Base-by-base conservation (phyloP, 106 monocot species). In the Agapanthus africanus region DNA sequence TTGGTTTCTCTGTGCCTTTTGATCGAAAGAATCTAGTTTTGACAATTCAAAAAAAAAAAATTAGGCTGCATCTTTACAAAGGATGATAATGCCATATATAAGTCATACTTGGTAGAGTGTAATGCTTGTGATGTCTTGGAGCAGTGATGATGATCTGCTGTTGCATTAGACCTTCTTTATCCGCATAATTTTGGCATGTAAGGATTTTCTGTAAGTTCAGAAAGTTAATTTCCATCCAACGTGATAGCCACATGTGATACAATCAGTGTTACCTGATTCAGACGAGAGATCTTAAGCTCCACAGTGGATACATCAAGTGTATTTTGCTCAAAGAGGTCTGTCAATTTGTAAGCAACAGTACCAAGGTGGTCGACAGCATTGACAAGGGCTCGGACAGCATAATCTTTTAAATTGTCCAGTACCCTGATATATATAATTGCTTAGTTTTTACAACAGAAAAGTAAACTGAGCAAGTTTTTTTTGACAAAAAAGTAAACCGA, bases 361-460 rank as follows among this genome's bases (percentile, higher is more conserved):
- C 95, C 95, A 38, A 97, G 84, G 67, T 97, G 95, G 69, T 97
- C 95, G 33, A 97, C 95, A 73, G 91, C 89, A 81, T 97, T 97
- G 42, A 97, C 95, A 33, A 97, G 84, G 19, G 95, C 95, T 46
- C 91, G 73, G 33, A 97, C 86, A 68, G 95, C 82, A 77, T 91
- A 97, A 41, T 86, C 88, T 80, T 91, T 97, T 75, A 97, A 73
- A 75, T 97, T 97, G 36, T 91, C 91, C 62, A 97, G 67, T 46
- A 97, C 95, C 80, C 95, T 95, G 74, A 61, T 70, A 80, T 73
- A 35, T 37, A 64, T 37, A 63, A 63, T 54, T 13, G 4, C 11
- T 51, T 11, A 19, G 6, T 67, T 51, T 37, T 70, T 7, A 7
- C 15, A 37, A n/a, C n/a, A n/a, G n/a, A n/a, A n/a, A n/a, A n/a